Conservation (phyloP, 352 stramenopile species). For the Globisporangium ultimum region DNA sequence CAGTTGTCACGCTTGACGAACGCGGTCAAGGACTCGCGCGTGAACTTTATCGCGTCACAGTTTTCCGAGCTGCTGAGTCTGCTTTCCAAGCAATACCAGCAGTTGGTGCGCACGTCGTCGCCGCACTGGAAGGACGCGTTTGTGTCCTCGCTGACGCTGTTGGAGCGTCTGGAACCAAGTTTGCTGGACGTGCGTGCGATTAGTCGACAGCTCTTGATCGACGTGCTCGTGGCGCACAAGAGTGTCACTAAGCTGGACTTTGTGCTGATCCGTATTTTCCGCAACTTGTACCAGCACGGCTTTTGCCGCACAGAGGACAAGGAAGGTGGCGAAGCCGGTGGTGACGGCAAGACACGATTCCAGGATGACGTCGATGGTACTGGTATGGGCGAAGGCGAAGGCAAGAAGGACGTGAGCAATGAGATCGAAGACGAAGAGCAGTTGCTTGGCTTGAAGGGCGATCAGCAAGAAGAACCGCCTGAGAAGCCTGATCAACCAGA, state of each 20-base stretch:
- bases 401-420: slow-evolving; percentile 98
- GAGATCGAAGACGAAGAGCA: slow-evolving; percentile 99
- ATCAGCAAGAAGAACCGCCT: slow-evolving; percentile 84
- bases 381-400: slow-evolving; percentile 99
- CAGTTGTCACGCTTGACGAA: slow-evolving; percentile 44
- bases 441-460: slow-evolving; percentile 96
- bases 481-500: slow-evolving; percentile 88
- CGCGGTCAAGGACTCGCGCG: slow-evolving; percentile 63
- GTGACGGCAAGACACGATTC: slow-evolving; percentile 92
- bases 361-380: slow-evolving; percentile 98
- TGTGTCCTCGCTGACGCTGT: slow-evolving; percentile 37
- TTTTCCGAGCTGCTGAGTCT: slow-evolving; percentile 41
- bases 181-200: slow-evolving; percentile 68
- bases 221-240: slow-evolving; percentile 85
- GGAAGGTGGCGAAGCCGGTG: slow-evolving; percentile 86
- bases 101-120: slow-evolving; percentile 25
- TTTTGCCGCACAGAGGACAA: slow-evolving; percentile 92
- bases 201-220: slow-evolving; percentile 73
- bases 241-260: slow-evolving; percentile 95
- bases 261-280: slow-evolving; percentile 94
- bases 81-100: slow-evolving; percentile 47
- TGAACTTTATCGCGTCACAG: slow-evolving; percentile 69
- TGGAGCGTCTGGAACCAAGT: slow-evolving; percentile 62
- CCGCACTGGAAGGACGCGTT: slow-evolving; percentile 31
- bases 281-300: slow-evolving; percentile 94